Percentiles rank a stretch among this genome's conserved stretches.
Conservation (phyloP, 2,329 filamentous ascomycete species). For the Xylaria sp. region DNA sequence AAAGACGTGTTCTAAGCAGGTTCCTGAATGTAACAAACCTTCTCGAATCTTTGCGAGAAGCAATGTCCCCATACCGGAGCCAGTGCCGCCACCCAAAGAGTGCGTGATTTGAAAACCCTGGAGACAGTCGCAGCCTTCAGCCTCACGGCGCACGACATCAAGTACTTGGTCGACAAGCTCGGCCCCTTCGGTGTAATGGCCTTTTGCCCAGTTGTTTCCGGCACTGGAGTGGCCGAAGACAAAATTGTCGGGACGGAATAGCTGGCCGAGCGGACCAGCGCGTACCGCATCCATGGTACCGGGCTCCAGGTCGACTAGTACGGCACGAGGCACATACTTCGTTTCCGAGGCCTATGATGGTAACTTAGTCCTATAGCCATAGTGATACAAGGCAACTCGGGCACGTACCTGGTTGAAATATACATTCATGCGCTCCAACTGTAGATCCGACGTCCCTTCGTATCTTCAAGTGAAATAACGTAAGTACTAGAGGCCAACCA, state of each 20-base stretch:
- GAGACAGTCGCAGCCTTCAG: slow-evolving; percentile 98
- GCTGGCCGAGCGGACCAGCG: slow-evolving; percentile 96
- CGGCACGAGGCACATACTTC: slow-evolving; percentile 99
- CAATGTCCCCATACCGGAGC: slow-evolving; percentile 99
- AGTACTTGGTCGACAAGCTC: slow-evolving; percentile 98
- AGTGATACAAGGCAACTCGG: not conserved
- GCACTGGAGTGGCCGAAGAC: slow-evolving; percentile 99
- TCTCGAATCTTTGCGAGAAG: slow-evolving; percentile 98
- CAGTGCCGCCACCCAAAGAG: slow-evolving; percentile 99
- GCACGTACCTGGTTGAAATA: slow-evolving; percentile 84
- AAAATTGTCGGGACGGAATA: slow-evolving; percentile 99
- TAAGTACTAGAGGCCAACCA: too few species aligned
- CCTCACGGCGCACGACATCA: slow-evolving; percentile 98
- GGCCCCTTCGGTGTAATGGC: slow-evolving; percentile 99
- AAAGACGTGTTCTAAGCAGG: too few species aligned
- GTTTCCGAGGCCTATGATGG: slow-evolving; percentile 17
- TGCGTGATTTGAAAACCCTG: slow-evolving; percentile 99
- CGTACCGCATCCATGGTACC: slow-evolving; percentile 99
- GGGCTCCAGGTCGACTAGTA: slow-evolving; percentile 99
- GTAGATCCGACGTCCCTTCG: slow-evolving; percentile 97
- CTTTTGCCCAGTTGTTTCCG: slow-evolving; percentile 99
- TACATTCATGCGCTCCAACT: slow-evolving; percentile 99
- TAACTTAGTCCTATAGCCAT: not conserved
- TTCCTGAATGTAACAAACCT: too few species aligned
- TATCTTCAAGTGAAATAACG: slow-evolving; percentile 66